Base-by-base conservation (phyloP, 75 land plant genomes). In the Selaginella moellendorffii region DNA sequence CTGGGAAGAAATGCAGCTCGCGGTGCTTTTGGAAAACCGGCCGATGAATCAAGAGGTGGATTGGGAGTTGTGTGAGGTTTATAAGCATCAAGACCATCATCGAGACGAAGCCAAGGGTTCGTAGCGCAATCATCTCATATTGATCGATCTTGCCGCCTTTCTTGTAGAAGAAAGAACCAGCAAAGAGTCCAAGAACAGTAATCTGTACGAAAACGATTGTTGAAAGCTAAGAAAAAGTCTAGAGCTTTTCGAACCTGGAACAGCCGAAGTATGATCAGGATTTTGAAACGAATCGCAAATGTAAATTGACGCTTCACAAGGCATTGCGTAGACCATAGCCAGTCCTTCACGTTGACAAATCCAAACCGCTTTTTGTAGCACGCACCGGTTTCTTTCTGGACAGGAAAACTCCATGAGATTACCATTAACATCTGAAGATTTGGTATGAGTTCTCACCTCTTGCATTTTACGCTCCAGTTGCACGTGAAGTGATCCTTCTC, bases 61-160 rank as follows among this genome's bases (percentile, higher is more conserved):
- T 36, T 59, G 80, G 80, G 51, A 78, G 71, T 58, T 78, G 78
- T 0, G 71, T 65, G 23, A 75, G 30, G 28, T 67, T 78, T 52
- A 76, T 63, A 24, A 74, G 78, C 51, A 76, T 52, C 22, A 78
- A 19, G 31, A 63, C 63, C 80, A 78, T 74, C 54, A 63, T 71
- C 26, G 80, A 65, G 14, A 74, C 63, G 66, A 79, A 79, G 21
- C 79, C 74, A 25, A 79, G 67, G 22, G 78, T 67, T 56, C 73
- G 66, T 0, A 72, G 30, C 27, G 71, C 61, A 36, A 67, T 77
- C 74, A 79, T 75, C 24, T 71, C 67, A 30, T 54, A 29, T 25
- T 71, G 78, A 51, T 28, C 51, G 30, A 58, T 65, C 2, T 56
- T 18, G 20, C 69, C 71, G 0, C 79, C 68, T 46, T 74, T 64